Base-by-base conservation (phyloP, 2,329 filamentous ascomycete genomes). In the Onygenales sp. region DNA sequence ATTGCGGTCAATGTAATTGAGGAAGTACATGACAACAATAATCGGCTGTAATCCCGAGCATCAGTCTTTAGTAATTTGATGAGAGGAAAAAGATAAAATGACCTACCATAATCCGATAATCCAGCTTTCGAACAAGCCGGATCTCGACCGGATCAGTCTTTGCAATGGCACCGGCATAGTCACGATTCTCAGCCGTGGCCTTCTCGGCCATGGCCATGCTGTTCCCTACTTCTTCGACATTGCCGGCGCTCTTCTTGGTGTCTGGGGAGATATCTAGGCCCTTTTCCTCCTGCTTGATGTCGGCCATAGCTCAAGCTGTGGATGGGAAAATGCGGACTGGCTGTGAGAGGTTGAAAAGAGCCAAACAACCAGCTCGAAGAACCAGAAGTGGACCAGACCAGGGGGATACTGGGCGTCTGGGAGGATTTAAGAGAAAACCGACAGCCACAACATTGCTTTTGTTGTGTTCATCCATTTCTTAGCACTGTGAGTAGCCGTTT, bases 131-230 rank as follows among this genome's bases (percentile, higher is more conserved):
- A 6, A 74, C 71, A 5, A 74, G 63, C 3, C 56, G 59, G 45
- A 69, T 72, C 62, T 74, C 72, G 21, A 65, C 61, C 0, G 70
- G 69, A 37, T 74, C 69, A 3, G 69, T 72, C 58, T 72, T 72
- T 56, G 61, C 63, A 43, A 59, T 62, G 1, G 67, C 65, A 14
- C 70, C 70, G 13, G 70, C 70, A 57, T 70, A 73, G 54, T 73
- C 70, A 13, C 58, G 57, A 32, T 50, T 42, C n/a, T 52, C 33
- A 4, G 27, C 42, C 7, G 36, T 17, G n/a, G 27, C 49, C n/a
- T 58, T 58, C 48, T 55, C 55, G 8, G 46, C 6, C 8, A 44
- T 21, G 14, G 31, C 9, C 4, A 34, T 33, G 13, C 40, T 42
- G 33, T 50, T 32, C 9, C 11, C 11, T 13, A 37, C 32, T 11